Percentiles rank a stretch among this genome's conserved stretches.
phyloP scores from a whole-genome alignment of 345 rosid species.

The Capsella bursapastoris region DNA sequence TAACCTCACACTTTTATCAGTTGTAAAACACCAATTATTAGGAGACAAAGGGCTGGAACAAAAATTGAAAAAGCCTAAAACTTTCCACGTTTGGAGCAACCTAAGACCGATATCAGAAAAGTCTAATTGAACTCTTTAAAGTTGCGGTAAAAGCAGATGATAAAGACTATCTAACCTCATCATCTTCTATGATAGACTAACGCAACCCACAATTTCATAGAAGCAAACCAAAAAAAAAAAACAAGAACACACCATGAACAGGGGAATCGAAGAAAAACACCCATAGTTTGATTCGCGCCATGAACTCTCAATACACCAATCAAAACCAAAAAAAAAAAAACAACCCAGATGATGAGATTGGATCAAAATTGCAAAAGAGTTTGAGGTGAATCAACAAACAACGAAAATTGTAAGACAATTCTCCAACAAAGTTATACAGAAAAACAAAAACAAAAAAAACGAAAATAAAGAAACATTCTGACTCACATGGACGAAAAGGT shows the following conservation, averaged over 20 bases:
- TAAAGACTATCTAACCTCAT: neutral
- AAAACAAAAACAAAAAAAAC: neutral
- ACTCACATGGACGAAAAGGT: constrained; percentile 23
- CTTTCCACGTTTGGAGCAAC: neutral
- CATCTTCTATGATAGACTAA: neutral
- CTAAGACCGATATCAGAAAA: neutral
- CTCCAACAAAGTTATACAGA: neutral
- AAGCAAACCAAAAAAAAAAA: constrained; percentile 2
- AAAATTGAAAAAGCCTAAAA: neutral
- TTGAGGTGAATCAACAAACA: neutral
- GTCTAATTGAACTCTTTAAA: neutral
- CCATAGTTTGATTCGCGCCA: neutral
- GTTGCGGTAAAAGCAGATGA: neutral
- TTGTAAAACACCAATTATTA: neutral
- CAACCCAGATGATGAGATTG: constrained; percentile 8
- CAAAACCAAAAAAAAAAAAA: neutral
- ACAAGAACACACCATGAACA: constrained; percentile 33
- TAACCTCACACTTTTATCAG: neutral
- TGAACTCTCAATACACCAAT: constrained; percentile 8
- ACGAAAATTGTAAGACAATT: neutral
- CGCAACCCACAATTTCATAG: neutral
- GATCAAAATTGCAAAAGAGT: constrained; percentile 10
- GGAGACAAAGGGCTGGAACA: neutral
- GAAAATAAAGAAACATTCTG: neutral
- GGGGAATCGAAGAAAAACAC: neutral